These are phyloP conservation scores for Teratosphaeria zuluensis DNA, from an alignment of 2,329 filamentous ascomycete genomes.

Conservation along the genomic window DNA sequence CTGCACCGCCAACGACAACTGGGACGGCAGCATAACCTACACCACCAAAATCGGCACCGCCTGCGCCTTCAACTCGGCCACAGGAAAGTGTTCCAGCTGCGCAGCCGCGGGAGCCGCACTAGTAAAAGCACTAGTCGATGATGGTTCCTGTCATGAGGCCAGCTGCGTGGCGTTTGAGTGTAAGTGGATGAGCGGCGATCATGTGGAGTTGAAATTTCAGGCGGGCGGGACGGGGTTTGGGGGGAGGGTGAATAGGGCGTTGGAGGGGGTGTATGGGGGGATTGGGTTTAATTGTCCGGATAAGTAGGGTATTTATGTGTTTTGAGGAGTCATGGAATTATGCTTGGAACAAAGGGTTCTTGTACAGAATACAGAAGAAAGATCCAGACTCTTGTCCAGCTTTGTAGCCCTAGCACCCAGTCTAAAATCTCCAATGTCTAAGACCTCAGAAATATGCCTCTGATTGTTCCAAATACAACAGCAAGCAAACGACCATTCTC, in stretches of 20 bases:
- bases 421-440: too few relatives aligned
- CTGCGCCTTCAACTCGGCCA: background rate
- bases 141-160: background rate
- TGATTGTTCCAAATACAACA: too few relatives aligned
- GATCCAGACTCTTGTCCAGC: too few relatives aligned
- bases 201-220: background rate
- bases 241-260: background rate
- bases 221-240: background rate
- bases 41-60: background rate
- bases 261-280: background rate
- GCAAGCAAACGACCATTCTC: too few relatives aligned
- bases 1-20: background rate
- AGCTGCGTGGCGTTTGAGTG: background rate
- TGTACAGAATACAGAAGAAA: too few relatives aligned
- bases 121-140: background rate
- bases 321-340: background rate
- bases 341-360: too few relatives aligned
- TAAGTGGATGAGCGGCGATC: background rate
- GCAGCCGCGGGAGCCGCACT: background rate
- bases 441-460: too few relatives aligned
- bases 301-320: background rate
- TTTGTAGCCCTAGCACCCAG: too few relatives aligned
- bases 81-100: background rate
- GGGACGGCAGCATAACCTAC: background rate
- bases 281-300: background rate